Percentiles rank a stretch among this genome's conserved stretches.
Conservation (phyloP, 306 rosid genomes). For the Dryas alaskensis region DNA sequence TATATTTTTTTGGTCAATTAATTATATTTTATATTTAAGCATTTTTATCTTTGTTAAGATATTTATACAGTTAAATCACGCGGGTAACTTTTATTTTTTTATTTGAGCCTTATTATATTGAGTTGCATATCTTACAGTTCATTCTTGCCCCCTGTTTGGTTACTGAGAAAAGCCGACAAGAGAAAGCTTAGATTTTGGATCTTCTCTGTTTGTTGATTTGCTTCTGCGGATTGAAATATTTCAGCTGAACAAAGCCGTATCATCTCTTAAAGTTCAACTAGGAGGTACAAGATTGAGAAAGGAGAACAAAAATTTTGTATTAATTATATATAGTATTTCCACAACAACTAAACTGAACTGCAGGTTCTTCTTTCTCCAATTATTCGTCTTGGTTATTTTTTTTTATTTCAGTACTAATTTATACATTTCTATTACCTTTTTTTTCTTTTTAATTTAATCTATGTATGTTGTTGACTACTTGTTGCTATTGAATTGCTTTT, state of each 20-base stretch:
- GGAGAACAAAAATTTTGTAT: background rate
- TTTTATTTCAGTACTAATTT: background rate
- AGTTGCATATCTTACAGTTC: conserved; percentile 25
- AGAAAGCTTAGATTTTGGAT: conserved; percentile 6
- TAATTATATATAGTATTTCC: background rate
- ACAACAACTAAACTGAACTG: background rate
- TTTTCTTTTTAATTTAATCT: background rate
- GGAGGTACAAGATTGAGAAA: conserved; percentile 3
- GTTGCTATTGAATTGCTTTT: conserved; percentile 9
- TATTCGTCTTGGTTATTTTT: background rate
- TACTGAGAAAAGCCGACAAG: conserved; percentile 13
- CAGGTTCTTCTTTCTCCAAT: conserved; percentile 11
- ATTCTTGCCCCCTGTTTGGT: background rate
- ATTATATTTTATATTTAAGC: background rate
- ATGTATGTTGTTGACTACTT: background rate
- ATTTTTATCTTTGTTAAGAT: background rate
- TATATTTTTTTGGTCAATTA: no score
- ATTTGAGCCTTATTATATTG: conserved; percentile 8
- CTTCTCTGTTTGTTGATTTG: conserved; percentile 2
- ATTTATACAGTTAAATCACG: background rate
- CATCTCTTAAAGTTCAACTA: background rate
- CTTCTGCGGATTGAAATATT: conserved; percentile 8
- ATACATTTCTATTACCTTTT: background rate
- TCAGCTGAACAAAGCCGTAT: background rate
- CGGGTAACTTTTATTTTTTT: background rate